Conservation (phyloP, 306 rosid genomes). For the Cicer arietinum region DNA sequence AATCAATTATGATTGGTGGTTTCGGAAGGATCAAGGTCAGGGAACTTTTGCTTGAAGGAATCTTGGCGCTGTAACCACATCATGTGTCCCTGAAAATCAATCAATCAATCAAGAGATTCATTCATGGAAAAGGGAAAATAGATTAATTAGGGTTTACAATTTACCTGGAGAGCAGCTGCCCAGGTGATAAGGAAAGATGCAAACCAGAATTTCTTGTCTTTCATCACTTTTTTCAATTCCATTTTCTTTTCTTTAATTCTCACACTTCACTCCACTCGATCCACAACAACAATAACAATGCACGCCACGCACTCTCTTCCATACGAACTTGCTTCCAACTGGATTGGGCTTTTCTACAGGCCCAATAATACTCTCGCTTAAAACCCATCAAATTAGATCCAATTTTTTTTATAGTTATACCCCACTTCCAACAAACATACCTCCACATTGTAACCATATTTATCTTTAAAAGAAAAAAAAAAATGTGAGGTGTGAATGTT, state of each 20-base stretch:
- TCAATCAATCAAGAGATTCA: background rate
- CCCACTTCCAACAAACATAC: background rate
- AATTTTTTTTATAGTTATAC: too few relatives aligned
- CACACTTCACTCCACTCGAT: background rate
- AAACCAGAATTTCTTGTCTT: conserved; percentile 79
- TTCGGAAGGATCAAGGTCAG: conserved; percentile 37
- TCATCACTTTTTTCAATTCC: conserved; percentile 65
- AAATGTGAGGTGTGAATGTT: too few relatives aligned
- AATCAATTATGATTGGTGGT: background rate
- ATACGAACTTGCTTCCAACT: background rate
- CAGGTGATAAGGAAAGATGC: conserved; percentile 72
- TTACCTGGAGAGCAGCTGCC: conserved; percentile 85
- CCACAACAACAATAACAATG: background rate
- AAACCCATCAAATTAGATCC: too few relatives aligned
- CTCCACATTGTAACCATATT: background rate
- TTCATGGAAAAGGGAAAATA: background rate
- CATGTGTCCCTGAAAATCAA: conserved; percentile 69
- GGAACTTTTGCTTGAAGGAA: conserved; percentile 76
- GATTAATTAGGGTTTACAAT: background rate
- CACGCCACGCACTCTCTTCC: background rate
- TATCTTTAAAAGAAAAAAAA: too few relatives aligned
- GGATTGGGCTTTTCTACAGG: background rate
- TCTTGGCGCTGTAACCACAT: conserved; percentile 84
- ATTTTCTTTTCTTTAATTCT: conserved; percentile 35
- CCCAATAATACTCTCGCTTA: background rate